Percentiles rank a stretch among this genome's conserved stretches.
Evolutionary conservation across 2,329 filamentous ascomycete genomes (phyloP).

Genomic region (Mariannaea sp.): DNA sequence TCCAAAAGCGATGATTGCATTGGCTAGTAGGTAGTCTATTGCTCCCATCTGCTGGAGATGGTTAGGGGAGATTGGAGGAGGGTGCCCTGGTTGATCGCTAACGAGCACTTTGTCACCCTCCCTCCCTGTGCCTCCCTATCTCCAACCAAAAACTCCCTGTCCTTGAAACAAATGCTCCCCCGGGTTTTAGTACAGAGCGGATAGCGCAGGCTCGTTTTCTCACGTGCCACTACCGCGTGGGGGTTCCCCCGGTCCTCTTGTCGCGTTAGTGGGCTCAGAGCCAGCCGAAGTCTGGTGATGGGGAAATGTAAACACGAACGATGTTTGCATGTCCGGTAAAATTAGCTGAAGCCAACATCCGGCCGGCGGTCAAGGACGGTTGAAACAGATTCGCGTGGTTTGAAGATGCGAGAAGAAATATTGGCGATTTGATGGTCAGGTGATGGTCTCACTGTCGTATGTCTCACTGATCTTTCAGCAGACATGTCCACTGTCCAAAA

Average conservation of each 20-base stretch:
- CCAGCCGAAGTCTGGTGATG: not conserved
- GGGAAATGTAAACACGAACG: not conserved
- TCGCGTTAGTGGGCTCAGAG: not conserved
- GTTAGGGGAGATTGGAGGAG: too few relatives aligned
- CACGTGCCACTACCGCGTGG: slow-evolving; percentile 32
- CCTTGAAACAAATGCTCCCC: not conserved
- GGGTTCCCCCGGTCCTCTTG: slow-evolving; percentile 10
- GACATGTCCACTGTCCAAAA: not conserved
- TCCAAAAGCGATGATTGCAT: not conserved
- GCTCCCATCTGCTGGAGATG: too few relatives aligned
- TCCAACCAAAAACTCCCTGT: not conserved
- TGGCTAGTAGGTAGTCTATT: too few relatives aligned
- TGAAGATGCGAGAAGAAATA: not conserved
- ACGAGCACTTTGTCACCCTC: too few relatives aligned
- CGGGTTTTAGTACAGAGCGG: slow-evolving; percentile 1
- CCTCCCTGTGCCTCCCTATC: not conserved
- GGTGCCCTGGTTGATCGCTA: too few relatives aligned
- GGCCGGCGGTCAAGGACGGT: slow-evolving; percentile 8
- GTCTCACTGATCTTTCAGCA: not conserved
- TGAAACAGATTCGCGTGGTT: not conserved
- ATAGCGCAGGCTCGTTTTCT: slow-evolving; percentile 30
- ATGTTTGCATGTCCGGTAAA: not conserved
- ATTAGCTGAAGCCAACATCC: not conserved
- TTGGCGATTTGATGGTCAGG: not conserved
- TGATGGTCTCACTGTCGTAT: slow-evolving; percentile 2